Conservation (phyloP, 2,329 filamentous ascomycete genomes). For the Ceratocystis harringtonii region DNA sequence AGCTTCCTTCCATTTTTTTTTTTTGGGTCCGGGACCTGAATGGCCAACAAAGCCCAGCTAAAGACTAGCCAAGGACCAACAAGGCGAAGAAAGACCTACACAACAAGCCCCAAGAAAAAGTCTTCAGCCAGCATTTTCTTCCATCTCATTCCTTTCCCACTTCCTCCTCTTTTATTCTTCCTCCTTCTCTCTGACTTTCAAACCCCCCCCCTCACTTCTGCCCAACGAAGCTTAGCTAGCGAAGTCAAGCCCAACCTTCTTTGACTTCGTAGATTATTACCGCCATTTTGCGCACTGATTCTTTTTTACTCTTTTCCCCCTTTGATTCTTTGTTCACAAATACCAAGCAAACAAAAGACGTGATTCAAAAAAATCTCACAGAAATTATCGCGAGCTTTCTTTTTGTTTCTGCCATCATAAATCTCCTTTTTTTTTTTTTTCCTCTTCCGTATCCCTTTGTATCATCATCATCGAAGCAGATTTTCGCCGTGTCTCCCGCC, state of each 20-base stretch:
- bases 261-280: neutral
- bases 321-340: neutral
- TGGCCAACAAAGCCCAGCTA: neutral
- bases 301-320: neutral
- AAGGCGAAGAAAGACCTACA: neutral
- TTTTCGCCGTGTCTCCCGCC: neutral
- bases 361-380: neutral
- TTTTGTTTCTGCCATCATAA: neutral
- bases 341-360: neutral
- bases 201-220: neutral
- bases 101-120: neutral
- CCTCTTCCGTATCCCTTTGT: neutral
- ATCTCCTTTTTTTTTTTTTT: neutral
- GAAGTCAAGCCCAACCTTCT: neutral
- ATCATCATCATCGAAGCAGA: neutral
- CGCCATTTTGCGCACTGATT: neutral
- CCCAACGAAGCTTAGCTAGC: neutral
- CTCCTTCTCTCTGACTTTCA: neutral
- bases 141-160: slow-evolving; percentile 1
- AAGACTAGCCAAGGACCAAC: neutral
- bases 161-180: slow-evolving; percentile 4
- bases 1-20: neutral
- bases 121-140: slow-evolving; percentile 5
- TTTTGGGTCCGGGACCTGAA: neutral
- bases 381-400: neutral